These are phyloP conservation scores for Penicillium paradoxum DNA, from an alignment of 495 filamentous ascomycete genomes.

Conservation along the genomic window DNA sequence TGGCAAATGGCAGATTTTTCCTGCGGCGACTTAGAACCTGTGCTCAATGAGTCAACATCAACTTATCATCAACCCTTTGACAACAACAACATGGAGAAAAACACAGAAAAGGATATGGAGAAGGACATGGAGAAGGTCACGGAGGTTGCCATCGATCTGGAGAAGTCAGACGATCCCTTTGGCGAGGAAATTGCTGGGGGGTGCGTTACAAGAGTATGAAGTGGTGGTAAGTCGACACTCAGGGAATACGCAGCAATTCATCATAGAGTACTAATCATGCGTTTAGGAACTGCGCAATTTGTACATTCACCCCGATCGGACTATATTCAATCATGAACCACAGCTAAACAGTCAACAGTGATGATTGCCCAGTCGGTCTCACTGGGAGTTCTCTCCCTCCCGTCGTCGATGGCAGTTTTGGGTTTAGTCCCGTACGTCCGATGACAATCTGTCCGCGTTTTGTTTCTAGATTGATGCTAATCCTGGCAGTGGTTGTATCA, in stretches of 20 bases:
- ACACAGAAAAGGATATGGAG: neutral
- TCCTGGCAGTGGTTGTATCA: neutral
- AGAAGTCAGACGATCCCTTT: neutral
- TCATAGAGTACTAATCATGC: neutral
- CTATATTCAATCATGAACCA: neutral
- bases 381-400: constrained; percentile 56
- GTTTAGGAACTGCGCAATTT: neutral
- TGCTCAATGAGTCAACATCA: neutral
- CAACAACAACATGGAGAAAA: neutral
- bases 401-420: constrained; percentile 54
- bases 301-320: neutral
- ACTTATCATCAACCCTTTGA: neutral
- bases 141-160: neutral
- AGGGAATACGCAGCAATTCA: neutral
- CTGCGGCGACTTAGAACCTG: neutral
- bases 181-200: neutral
- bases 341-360: constrained; percentile 20
- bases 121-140: neutral
- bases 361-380: constrained; percentile 62
- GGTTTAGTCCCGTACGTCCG: constrained; percentile 47
- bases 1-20: neutral
- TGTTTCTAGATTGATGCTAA: neutral
- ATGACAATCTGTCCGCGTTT: neutral
- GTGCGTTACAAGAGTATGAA: constrained; percentile 1
- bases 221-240: neutral